Evolutionary conservation across 1,139 yeast species (phyloP), one percentile per base, ranked within the genome.

Genomic region (Yamadazyma triangularis): DNA sequence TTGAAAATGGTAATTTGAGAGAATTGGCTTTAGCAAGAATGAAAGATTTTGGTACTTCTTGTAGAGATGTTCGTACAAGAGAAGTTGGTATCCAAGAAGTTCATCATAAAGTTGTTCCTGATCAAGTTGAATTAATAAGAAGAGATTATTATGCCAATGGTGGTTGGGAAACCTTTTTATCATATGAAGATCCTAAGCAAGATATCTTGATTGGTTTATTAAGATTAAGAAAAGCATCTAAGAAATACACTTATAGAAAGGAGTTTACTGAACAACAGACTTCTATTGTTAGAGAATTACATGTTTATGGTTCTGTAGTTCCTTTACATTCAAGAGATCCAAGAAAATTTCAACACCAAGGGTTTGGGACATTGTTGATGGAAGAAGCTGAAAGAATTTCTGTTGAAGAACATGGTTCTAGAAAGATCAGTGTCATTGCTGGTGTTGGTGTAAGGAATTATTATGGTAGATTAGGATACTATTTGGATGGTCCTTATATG

Each of bases 51-150:
- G 98, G 98, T 37, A 88, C 96, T 1, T 72, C 85, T 24, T 91
- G 98, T 59, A 74, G 98, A 47, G 99, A 91, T 55, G 95, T 91
- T n/a, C 79, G 99, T 56, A 88, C 98, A 1, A 77, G 99, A 60
- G 99, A 91, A 61, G 99, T 93, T 19, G 99, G 99, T 39, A 91
- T 91, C 38, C 97, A 91, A 59, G 98, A 91, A 55, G 97, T 91
- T 4, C 98, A 91, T 56, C 95, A 89, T 56, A 89, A 89, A 56
- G 95, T 93, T 18, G 85, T 85, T 25, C 99, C 99, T 0, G 97
- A 93, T 52, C 97, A 91, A 57, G 96, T 91, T 12, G 99, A 91
- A 59, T 65, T 91, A 33, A 86, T 91, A 34, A 77, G 99, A 53
- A 77, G 99, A 51, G 99, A 91, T 54, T 91, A 91, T 59, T 82